Conservation (phyloP, 2,329 filamentous ascomycete genomes). For the Pyricularia sp. region DNA sequence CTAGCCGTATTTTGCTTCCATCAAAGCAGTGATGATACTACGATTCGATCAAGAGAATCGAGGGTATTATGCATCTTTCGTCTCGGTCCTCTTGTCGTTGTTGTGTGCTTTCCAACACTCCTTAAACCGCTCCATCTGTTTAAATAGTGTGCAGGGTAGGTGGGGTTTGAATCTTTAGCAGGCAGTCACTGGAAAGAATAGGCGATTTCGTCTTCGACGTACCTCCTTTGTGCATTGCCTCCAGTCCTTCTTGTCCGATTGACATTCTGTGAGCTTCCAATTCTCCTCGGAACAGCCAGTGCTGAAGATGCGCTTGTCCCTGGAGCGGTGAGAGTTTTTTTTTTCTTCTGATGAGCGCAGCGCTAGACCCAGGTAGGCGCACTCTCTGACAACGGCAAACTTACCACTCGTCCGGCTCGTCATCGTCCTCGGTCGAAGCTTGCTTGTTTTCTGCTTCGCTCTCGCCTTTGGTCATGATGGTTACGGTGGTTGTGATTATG, state of each 20-base stretch:
- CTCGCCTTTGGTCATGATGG: constrained; percentile 48
- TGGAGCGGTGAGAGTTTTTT: constrained; percentile 26
- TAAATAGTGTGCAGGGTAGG: constrained; percentile 1
- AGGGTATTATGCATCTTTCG: constrained; percentile 48
- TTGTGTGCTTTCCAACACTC: constrained; percentile 87
- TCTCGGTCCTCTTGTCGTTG: constrained; percentile 74
- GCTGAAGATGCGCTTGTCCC: constrained; percentile 97
- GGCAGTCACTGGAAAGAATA: not conserved
- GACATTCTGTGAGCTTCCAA: constrained; percentile 85
- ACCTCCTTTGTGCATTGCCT: constrained; percentile 81
- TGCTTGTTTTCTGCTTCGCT: constrained; percentile 22
- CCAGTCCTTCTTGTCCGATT: constrained; percentile 96
- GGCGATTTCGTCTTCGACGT: not conserved
- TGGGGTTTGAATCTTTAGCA: not conserved
- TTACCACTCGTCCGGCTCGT: constrained; percentile 95
- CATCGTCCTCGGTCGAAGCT: constrained; percentile 47
- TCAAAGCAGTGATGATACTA: not conserved
- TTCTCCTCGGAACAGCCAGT: constrained; percentile 91
- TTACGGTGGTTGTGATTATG: not conserved
- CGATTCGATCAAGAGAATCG: not conserved
- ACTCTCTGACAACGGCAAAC: constrained; percentile 15
- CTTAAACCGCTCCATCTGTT: constrained; percentile 79
- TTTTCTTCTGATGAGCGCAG: not conserved
- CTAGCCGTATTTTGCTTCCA: not conserved
- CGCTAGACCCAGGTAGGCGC: not conserved